These are phyloP conservation scores for Tolypocladium tropicale DNA, from an alignment of 2,329 filamentous ascomycete genomes.

Conservation along the genomic window DNA sequence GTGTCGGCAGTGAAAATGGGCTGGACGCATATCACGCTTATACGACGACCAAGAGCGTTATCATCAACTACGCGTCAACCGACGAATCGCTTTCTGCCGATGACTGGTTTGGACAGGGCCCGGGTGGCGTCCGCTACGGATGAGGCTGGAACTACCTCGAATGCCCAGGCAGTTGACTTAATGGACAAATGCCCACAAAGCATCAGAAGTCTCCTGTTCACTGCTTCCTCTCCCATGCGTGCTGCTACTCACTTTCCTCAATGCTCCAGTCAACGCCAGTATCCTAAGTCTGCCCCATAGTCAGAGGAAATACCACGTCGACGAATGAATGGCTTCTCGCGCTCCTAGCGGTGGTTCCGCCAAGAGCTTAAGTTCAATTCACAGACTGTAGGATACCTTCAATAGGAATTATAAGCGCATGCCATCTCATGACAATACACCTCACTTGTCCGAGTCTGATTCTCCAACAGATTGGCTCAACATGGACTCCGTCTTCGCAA, in stretches of 20 bases:
- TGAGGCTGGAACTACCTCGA: conserved; percentile 2
- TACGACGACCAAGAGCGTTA: conserved; percentile 53
- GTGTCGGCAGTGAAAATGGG: conserved; percentile 65
- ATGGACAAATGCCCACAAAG: not conserved
- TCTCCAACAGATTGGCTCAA: not conserved
- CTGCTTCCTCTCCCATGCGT: no score
- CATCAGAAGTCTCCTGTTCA: no score
- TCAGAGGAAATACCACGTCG: no score
- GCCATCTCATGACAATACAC: not conserved
- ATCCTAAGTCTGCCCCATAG: no score
- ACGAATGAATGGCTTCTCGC: no score
- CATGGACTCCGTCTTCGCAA: not conserved
- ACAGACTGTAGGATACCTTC: no score
- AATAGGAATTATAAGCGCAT: not conserved
- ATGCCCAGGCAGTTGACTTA: not conserved
- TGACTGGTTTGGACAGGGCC: conserved; percentile 58
- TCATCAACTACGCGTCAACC: conserved; percentile 55
- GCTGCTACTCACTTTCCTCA: no score
- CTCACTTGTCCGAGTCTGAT: not conserved
- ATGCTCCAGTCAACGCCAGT: no score
- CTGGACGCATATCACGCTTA: conserved; percentile 51
- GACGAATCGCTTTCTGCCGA: conserved; percentile 42
- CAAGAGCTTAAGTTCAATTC: no score
- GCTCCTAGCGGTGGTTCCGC: no score
- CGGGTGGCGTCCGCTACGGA: conserved; percentile 34